A percentile compares a stretch with the other conserved stretches of the same genome.
phyloP scores from a whole-genome alignment of 805 yeast genomes.

The Ogataea corticis region DNA sequence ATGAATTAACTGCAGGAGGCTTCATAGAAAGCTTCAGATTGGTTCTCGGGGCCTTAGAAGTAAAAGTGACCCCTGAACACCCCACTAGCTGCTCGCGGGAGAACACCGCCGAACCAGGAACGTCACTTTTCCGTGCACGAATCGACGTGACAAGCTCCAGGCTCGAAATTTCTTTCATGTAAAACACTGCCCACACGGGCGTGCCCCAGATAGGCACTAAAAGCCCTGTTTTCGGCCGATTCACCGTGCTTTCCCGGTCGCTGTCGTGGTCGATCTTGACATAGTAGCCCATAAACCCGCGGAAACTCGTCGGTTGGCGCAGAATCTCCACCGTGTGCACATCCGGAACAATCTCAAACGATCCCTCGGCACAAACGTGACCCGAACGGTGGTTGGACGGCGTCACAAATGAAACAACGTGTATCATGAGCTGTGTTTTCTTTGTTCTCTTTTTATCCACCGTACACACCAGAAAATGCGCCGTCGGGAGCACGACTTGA shows the following conservation, averaged over 20 bases:
- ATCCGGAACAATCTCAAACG: constrained; percentile 10
- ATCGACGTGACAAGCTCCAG: not conserved
- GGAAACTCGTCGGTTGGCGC: not conserved
- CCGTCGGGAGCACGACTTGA: not conserved
- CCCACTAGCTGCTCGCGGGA: too few relatives aligned
- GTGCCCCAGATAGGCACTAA: constrained; percentile 7
- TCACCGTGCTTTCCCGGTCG: not conserved
- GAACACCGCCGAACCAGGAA: too few relatives aligned
- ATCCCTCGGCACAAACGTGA: not conserved
- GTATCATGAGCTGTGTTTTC: not conserved
- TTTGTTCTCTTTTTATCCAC: constrained; percentile 1
- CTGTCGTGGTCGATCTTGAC: not conserved
- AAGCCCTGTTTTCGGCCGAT: constrained; percentile 1
- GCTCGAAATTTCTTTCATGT: not conserved
- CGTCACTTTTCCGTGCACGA: too few relatives aligned
- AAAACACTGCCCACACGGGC: constrained; percentile 12
- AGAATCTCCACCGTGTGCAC: constrained; percentile 1
- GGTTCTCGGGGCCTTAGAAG: not conserved
- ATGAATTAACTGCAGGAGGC: constrained; percentile 11
- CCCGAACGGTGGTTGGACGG: not conserved
- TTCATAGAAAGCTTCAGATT: constrained; percentile 7
- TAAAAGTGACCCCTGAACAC: too few relatives aligned
- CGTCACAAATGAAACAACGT: constrained; percentile 9
- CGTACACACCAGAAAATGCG: constrained; percentile 3
- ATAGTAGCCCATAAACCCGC: constrained; percentile 10